Base-by-base conservation (phyloP, 2,329 filamentous ascomycete species). In the Colletotrichum noveboracense region DNA sequence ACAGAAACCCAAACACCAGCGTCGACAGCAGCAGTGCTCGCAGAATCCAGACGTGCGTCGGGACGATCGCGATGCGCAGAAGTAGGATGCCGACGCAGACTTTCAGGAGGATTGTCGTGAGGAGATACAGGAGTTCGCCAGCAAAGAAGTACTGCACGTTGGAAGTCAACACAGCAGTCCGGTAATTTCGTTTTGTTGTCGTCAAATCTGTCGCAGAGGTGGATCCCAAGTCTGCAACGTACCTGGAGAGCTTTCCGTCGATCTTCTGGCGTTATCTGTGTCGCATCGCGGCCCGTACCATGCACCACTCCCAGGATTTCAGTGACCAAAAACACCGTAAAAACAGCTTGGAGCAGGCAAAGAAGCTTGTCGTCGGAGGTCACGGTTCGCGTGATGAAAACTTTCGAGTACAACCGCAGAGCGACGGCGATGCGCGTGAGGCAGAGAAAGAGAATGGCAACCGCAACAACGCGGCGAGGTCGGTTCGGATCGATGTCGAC, bases 81-180 rank as follows among this genome's bases (percentile, higher is more conserved):
- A 87, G 81, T 68, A 87, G 84, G 68, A 80, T 81, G 26, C 83
- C 84, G 76, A 87, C 85, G 34, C 84, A 87, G 14, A 86, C 78
- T 73, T 87, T 87, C 58, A 56, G 26, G 3, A 72, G 38, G 3
- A 64, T 16, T 66, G 80, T 82, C 2, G 81, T 78, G 7, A 85
- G 62, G 16, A 86, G 81, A 70, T 87, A 86, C 16, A 84, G 79
- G 1, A 83, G 80, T 70, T 86, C 85, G 60, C 84, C 86, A 28
- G 81, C 81, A 82, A 84, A 87, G 79, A 81, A 82, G 79, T 80
- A 83, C 80, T 83, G 34, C 12, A 13, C 43, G 10, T 52, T 43
- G 61, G 6, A 43, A 16, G 13, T 26, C 18, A 16, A 18, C 14
- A 21, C 10, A 52, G 0, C n/a, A 21, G 12, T 5, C 43, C n/a